Evolutionary conservation across 1,284 basidiomycete genomes (phyloP), one percentile per base, ranked within the genome.

Genomic region (Tilletia caries): DNA sequence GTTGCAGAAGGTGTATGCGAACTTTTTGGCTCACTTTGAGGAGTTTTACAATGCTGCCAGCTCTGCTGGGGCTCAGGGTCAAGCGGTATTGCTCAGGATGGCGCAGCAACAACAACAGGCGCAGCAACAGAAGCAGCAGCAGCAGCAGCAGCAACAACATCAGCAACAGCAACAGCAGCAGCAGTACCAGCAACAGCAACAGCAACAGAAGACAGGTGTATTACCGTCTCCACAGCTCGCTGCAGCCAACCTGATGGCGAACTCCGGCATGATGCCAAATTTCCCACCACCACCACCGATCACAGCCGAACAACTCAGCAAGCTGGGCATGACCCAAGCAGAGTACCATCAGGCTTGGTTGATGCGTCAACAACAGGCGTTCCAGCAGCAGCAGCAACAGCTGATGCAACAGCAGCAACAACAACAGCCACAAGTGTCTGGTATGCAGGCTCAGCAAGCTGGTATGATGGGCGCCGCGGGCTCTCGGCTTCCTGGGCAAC

Each of bases 351-450:
- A 62, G 6, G 20, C 15, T 13, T 37, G 46, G 32, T 18, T 46
- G 32, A 67, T 67, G 29, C 32, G 12, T 48, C 27, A 62, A 5
- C 23, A 52, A 64, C 64, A 65, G 46, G n/a, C 54, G 6, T 64
- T 66, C 27, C 66, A 65, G 58, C 29, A 62, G 33, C 58, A 37
- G 8, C 62, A 65, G 37, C 68, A 67, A 34, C 23, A 58, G 13
- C n/a, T 34, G 48, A 46, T 54, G 34, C 33, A 65, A 12, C 67
- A 70, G 37, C 69, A 68, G 32, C 58, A 62, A 15, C 58, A 37
- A 13, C 58, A 62, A 29, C 58, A 62, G 58, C 62, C 23, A 52
- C 68, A 67, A 62, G 46, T 64, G 8, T 4, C 23, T 29, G 37
- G 48, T 10, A 69, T 64, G 65, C 65, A 66, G 32, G 44, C 10